phyloP scores from a whole-genome alignment of 2,329 filamentous ascomycete genomes.

The Thermothelomyces thermophilus region DNA sequence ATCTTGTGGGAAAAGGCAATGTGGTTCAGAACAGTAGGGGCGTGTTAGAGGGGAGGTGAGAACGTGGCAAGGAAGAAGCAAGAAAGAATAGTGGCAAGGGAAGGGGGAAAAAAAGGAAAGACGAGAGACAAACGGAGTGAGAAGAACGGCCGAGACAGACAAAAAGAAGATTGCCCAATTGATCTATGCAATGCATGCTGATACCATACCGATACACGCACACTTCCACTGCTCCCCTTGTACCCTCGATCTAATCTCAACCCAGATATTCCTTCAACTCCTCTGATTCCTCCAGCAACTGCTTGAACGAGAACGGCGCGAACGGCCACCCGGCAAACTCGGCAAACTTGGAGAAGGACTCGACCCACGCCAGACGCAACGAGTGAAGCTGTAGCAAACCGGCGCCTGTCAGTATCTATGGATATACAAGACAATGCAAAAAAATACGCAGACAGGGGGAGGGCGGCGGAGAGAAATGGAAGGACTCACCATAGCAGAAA shows the following conservation, averaged over 20 bases:
- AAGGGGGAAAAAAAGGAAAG: background rate
- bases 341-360: conserved; percentile 97
- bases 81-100: no score
- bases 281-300: conserved; percentile 75
- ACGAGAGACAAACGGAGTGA: background rate
- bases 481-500: conserved; percentile 68
- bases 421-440: background rate
- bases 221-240: background rate
- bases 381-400: conserved; percentile 36
- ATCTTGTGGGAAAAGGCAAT: no score
- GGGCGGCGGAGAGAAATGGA: no score
- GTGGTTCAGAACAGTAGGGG: background rate
- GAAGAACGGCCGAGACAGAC: background rate
- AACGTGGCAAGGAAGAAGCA: no score
- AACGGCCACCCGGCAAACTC: conserved; percentile 85
- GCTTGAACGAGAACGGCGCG: conserved; percentile 80
- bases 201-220: conserved; percentile 2
- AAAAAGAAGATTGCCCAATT: background rate
- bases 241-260: background rate
- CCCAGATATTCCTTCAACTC: conserved; percentile 51
- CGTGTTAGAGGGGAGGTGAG: no score
- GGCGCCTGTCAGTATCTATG: background rate
- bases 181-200: conserved; percentile 13
- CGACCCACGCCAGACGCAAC: conserved; percentile 88
- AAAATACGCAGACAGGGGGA: background rate